Evolutionary conservation across 441 rosid species (phyloP).

Genomic region (Populus hybrid): DNA sequence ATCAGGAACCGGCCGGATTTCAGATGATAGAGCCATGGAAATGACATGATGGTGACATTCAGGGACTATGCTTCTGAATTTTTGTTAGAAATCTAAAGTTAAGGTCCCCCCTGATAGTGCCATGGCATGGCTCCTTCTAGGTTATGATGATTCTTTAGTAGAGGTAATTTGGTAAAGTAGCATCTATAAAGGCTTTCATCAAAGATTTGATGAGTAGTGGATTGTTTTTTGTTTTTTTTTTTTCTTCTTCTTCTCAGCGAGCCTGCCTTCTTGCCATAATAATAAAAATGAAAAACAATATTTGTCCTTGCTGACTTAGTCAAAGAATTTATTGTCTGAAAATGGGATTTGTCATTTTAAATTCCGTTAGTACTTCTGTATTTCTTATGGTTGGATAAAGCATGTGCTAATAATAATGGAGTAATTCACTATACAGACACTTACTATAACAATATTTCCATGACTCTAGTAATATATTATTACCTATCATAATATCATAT

Average conservation of each 20-base stretch:
- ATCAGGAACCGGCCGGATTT: conserved; percentile 18
- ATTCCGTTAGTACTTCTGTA: not conserved
- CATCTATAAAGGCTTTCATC: conserved; percentile 8
- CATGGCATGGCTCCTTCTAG: conserved; percentile 22
- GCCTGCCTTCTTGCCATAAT: conserved; percentile 6
- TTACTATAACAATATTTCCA: too few species aligned
- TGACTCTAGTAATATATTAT: too few species aligned
- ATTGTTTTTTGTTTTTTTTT: not conserved
- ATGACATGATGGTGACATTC: conserved; percentile 52
- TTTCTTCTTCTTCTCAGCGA: not conserved
- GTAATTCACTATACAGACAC: not conserved
- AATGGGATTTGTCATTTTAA: not conserved
- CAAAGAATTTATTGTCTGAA: not conserved
- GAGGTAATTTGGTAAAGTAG: conserved; percentile 31
- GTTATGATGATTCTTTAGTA: conserved; percentile 34
- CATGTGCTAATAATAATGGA: not conserved
- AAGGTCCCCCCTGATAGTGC: conserved; percentile 4
- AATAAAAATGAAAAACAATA: conserved; percentile 3
- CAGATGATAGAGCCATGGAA: conserved; percentile 31
- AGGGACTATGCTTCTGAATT: conserved; percentile 18
- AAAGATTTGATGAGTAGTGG: not conserved
- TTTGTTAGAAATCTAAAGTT: not conserved
- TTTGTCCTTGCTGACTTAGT: conserved; percentile 4
- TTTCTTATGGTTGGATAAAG: not conserved
- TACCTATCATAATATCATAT: not conserved